A percentile compares a stretch with the other conserved stretches of the same genome.
Evolutionary conservation across 192 early-diverging fungal species (phyloP).

Genomic region (Gonapodya prolifera): DNA sequence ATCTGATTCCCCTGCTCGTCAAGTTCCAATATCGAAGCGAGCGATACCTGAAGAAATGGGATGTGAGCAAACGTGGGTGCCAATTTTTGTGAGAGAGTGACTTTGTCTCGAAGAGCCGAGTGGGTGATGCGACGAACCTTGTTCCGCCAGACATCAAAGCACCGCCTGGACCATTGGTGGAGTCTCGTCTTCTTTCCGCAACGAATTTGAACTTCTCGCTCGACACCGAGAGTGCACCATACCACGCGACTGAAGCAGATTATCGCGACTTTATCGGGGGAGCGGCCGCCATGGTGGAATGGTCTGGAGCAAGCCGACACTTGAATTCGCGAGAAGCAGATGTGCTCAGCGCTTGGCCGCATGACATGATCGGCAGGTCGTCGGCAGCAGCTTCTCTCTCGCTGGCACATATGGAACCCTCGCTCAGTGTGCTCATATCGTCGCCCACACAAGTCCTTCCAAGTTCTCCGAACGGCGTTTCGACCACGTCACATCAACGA

Average conservation of each 20-base stretch:
- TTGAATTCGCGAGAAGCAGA: not conserved
- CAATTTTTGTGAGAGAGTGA: not conserved
- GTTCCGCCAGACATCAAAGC: not conserved
- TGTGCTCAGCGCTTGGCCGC: not conserved
- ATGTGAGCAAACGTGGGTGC: not conserved
- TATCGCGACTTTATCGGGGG: conserved; percentile 20
- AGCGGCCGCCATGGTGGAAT: conserved; percentile 17
- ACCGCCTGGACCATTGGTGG: not conserved
- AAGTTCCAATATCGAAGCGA: conserved; percentile 53
- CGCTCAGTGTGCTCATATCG: not conserved
- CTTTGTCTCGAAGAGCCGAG: not conserved
- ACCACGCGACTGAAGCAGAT: conserved; percentile 1
- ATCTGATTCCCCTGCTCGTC: conserved; percentile 76
- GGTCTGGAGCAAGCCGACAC: not conserved
- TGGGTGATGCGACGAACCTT: too few species aligned
- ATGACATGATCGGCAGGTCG: not conserved
- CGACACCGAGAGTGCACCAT: conserved; percentile 13
- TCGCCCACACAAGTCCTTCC: not conserved
- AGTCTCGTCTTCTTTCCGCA: not conserved
- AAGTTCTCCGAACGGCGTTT: not conserved
- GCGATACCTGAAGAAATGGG: not conserved
- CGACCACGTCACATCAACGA: not conserved
- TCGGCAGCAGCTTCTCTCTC: not conserved
- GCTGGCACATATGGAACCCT: not conserved
- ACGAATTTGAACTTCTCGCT: conserved; percentile 14